A percentile compares a stretch with the other conserved stretches of the same genome.
Evolutionary conservation across 176 grass and related monocot genomes (phyloP).

Genomic region (barley (Hordeum vulgare)): DNA sequence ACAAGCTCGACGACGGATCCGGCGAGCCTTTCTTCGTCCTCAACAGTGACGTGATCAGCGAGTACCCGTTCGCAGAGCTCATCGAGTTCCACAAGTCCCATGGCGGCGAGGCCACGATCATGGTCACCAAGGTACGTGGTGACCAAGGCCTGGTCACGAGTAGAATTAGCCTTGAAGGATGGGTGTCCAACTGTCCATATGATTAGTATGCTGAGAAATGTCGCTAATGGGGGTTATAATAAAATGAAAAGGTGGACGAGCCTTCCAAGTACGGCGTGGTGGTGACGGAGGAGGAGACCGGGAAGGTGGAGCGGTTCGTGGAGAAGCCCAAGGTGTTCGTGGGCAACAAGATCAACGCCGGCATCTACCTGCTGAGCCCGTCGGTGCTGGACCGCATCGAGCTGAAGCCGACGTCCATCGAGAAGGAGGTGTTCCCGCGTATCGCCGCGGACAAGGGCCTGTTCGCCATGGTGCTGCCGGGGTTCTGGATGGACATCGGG

Average conservation of each 20-base stretch:
- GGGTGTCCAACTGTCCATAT: background rate
- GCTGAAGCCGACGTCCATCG: constrained; percentile 82
- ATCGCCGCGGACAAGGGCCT: constrained; percentile 55
- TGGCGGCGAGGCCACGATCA: constrained; percentile 75
- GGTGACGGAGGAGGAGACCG: constrained; percentile 65
- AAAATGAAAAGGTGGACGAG: constrained; percentile 49
- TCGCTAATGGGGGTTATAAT: background rate
- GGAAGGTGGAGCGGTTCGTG: constrained; percentile 80
- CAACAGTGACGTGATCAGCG: constrained; percentile 87
- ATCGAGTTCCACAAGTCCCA: constrained; percentile 78
- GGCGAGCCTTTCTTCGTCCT: constrained; percentile 86
- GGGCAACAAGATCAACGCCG: constrained; percentile 92
- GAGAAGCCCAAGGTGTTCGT: constrained; percentile 89
- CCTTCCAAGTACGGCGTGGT: constrained; percentile 90
- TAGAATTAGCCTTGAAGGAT: background rate
- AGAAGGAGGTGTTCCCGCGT: constrained; percentile 82
- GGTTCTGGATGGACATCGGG: constrained; percentile 95
- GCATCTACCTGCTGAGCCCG: constrained; percentile 81
- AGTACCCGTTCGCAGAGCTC: constrained; percentile 76
- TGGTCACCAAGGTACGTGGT: constrained; percentile 70
- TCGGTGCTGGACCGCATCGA: constrained; percentile 66
- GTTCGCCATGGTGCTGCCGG: constrained; percentile 68
- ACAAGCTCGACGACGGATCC: constrained; percentile 59
- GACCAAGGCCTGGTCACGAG: background rate
- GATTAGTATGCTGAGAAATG: background rate